Percentiles rank a stretch among this genome's conserved stretches.
Evolutionary conservation across 225 moss, liverwort and hornwort species (phyloP).

Genomic region (Asterella californica): DNA sequence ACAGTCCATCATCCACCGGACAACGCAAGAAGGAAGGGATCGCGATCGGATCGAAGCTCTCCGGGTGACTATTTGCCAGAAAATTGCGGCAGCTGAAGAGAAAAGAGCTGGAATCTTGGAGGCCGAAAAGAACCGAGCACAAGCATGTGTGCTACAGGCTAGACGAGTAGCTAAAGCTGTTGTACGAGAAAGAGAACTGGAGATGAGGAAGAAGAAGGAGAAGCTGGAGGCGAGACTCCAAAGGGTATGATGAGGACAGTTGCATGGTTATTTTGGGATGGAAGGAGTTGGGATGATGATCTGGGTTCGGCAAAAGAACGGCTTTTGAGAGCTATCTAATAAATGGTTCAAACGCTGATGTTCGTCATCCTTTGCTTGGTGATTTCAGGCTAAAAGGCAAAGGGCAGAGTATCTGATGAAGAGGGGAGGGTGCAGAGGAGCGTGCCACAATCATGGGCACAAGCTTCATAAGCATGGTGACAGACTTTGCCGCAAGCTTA

Average conservation of each 20-base stretch:
- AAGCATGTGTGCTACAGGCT: slow-evolving; percentile 93
- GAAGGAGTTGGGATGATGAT: neutral
- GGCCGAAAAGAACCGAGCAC: slow-evolving; percentile 92
- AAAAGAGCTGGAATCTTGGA: slow-evolving; percentile 87
- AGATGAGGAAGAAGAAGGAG: slow-evolving; percentile 82
- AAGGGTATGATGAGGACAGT: slow-evolving; percentile 44
- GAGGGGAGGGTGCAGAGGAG: slow-evolving; percentile 84
- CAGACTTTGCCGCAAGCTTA: slow-evolving; percentile 90
- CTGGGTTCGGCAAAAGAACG: neutral
- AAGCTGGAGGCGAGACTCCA: slow-evolving; percentile 94
- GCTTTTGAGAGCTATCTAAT: neutral
- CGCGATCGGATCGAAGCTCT: slow-evolving; percentile 90
- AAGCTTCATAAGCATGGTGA: slow-evolving; percentile 84
- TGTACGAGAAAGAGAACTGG: slow-evolving; percentile 82
- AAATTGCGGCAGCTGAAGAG: slow-evolving; percentile 96
- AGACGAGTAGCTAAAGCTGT: slow-evolving; percentile 91
- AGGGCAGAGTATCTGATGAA: slow-evolving; percentile 93
- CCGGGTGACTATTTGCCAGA: slow-evolving; percentile 72
- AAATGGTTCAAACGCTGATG: neutral
- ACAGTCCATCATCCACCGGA: slow-evolving; percentile 73
- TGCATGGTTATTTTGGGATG: neutral
- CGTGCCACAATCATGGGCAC: slow-evolving; percentile 77
- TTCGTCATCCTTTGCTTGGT: neutral
- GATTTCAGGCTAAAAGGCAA: slow-evolving; percentile 77
- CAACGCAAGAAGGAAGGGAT: slow-evolving; percentile 81